Conservation (phyloP, 1,284 basidiomycete genomes). For the Golubevia pallescens region DNA sequence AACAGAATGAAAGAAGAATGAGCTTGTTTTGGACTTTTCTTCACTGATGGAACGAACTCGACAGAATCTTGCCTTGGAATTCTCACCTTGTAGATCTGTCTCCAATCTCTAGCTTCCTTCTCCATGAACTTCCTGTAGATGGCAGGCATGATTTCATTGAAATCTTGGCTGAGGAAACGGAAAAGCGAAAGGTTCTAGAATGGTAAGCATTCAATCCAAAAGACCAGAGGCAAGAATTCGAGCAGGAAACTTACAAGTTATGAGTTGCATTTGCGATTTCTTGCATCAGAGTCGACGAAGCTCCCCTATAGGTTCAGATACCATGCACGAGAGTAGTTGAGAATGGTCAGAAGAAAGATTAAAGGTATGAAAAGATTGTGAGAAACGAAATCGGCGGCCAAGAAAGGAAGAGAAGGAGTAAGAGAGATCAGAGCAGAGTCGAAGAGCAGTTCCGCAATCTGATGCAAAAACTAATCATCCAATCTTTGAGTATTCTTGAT, state of each 20-base stretch:
- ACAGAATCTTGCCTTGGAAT: too few relatives aligned
- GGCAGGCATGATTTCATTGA: constrained; percentile 64
- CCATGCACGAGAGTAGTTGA: too few relatives aligned
- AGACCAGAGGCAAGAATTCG: not conserved
- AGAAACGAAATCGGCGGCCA: not conserved
- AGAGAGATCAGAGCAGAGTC: too few relatives aligned
- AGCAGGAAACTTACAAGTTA: constrained; percentile 30
- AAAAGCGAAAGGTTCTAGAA: not conserved
- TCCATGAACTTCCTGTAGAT: constrained; percentile 64
- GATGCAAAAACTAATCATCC: too few relatives aligned
- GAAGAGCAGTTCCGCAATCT: too few relatives aligned
- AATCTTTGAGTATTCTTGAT: too few relatives aligned
- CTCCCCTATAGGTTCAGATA: constrained; percentile 28
- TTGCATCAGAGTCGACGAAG: constrained; percentile 61
- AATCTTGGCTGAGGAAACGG: constrained; percentile 32
- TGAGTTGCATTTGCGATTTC: constrained; percentile 58
- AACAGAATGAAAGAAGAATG: not conserved
- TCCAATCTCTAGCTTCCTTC: constrained; percentile 60
- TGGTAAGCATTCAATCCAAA: not conserved
- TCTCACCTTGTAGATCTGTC: constrained; percentile 60
- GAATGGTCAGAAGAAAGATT: too few relatives aligned
- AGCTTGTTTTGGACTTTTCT: not conserved
- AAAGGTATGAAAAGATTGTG: not conserved
- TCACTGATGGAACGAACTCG: not conserved
- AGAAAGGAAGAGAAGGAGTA: not conserved